phyloP scores from a whole-genome alignment of 441 rosid genomes.

The Erysimum cheiri region DNA sequence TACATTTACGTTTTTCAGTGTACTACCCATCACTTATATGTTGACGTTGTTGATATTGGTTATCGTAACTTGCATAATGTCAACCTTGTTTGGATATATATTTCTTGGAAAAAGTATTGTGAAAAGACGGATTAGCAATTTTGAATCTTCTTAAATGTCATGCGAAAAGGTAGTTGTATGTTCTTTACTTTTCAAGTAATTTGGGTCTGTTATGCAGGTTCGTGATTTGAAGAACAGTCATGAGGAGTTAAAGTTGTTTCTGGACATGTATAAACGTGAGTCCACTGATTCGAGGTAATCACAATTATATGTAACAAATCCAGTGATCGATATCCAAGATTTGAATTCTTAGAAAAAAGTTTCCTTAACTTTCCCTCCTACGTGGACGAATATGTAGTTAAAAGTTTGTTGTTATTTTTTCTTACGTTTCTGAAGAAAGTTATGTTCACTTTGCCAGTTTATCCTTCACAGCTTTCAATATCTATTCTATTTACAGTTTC shows the following conservation, averaged over 20 bases:
- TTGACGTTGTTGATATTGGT: slow-evolving; percentile 17
- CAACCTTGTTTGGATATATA: slow-evolving; percentile 18
- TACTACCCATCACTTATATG: slow-evolving; percentile 17
- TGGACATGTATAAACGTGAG: slow-evolving; percentile 90
- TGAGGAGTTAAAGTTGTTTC: slow-evolving; percentile 77
- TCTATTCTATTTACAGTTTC: neutral
- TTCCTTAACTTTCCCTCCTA: slow-evolving; percentile 2
- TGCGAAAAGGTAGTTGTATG: slow-evolving; percentile 15
- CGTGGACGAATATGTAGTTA: neutral
- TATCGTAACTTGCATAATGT: slow-evolving; percentile 2
- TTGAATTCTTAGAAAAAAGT: neutral
- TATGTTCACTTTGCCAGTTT: slow-evolving; percentile 1
- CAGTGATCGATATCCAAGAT: slow-evolving; percentile 21
- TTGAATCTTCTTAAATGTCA: neutral
- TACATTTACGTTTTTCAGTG: slow-evolving; percentile 22
- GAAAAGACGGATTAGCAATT: neutral
- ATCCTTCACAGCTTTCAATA: slow-evolving; percentile 2
- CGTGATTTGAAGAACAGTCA: slow-evolving; percentile 71
- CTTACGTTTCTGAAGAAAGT: neutral
- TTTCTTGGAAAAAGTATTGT: neutral
- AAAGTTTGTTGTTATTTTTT: slow-evolving; percentile 23
- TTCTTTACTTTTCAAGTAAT: slow-evolving; percentile 27
- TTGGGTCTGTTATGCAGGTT: slow-evolving; percentile 56
- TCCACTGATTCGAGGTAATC: slow-evolving; percentile 76
- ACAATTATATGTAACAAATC: slow-evolving; percentile 2